Conservation (phyloP, 2,329 filamentous ascomycete species). For the Cytospora chrysosperma region DNA sequence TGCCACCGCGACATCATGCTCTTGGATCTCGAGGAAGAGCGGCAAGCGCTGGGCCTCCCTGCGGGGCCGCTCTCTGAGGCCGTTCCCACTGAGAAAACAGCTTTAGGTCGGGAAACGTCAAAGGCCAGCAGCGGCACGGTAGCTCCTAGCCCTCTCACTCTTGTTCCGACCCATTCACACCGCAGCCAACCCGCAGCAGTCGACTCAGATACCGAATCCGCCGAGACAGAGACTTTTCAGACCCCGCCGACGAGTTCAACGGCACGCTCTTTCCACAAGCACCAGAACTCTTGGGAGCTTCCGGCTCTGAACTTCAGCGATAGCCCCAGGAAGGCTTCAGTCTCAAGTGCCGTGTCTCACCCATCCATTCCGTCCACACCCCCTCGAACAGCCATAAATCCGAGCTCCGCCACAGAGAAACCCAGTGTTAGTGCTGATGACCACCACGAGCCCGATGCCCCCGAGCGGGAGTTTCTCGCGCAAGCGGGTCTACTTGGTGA, state of each 20-base stretch:
- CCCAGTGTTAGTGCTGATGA: conserved; percentile 34
- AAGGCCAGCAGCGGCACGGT: conserved; percentile 36
- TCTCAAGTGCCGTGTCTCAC: conserved; percentile 42
- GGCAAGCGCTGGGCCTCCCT: conserved; percentile 39
- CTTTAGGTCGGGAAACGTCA: conserved; percentile 32
- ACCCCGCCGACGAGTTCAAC: conserved; percentile 46
- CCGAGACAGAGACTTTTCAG: conserved; percentile 46
- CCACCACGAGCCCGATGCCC: conserved; percentile 58
- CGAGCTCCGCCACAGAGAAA: conserved; percentile 34
- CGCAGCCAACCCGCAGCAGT: conserved; percentile 34
- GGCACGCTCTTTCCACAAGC: conserved; percentile 38
- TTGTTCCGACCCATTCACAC: conserved; percentile 33
- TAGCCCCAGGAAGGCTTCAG: conserved; percentile 41
- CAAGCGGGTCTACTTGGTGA: conserved; percentile 64
- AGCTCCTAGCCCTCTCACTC: conserved; percentile 37
- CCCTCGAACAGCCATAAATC: conserved; percentile 32
- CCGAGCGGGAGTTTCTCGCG: conserved; percentile 65
- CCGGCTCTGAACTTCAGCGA: conserved; percentile 36
- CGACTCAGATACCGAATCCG: conserved; percentile 38
- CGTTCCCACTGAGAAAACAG: conserved; percentile 23
- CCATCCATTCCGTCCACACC: conserved; percentile 35
- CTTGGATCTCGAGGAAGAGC: conserved; percentile 83
- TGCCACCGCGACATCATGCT: conserved; percentile 87
- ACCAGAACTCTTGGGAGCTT: conserved; percentile 45
- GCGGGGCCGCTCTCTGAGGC: conserved; percentile 27